Evolutionary conservation across 305 asterid genomes (phyloP), one percentile per base, ranked within the genome.

Genomic region (Fraxinus sp.): DNA sequence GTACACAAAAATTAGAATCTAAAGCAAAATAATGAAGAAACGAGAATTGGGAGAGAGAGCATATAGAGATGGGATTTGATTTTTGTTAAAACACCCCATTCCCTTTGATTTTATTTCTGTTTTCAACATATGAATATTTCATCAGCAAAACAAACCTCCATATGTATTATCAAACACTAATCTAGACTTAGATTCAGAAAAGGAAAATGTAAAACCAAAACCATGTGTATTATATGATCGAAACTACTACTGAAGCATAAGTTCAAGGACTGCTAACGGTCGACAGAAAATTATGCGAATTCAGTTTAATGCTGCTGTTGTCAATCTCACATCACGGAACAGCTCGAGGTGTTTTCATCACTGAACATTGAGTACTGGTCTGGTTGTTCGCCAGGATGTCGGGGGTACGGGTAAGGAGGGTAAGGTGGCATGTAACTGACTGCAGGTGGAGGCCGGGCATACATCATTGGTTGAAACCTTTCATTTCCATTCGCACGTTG

Each of bases 261-360:
- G 80, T 24, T 7, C 81, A 8, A 77, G 71, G 49, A 33, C 70
- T 77, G 33, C 77, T 22, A 36, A 52, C 84, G 26, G 62, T 55
- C 44, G 10, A 22, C 85, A 33, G 52, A 76, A 72, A 79, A 49
- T 64, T 82, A 8, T 0, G 75, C 46, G 13, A 71, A 78, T 52
- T 72, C 36, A 18, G 68, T 46, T 78, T 57, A 16, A 64, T 14
- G 75, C 3, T 10, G 75, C 1, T 28, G 75, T 70, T 18, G 41
- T 3, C 36, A 16, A 70, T 28, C 46, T 93, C 94, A 94, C 99
- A 95, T 95, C 11, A 95, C 82, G 14, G 20, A 41, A 83, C 99
- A 95, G 80, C 99, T 90, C 3, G 89, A 74, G 71, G 98, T 89
- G 88, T 94, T 94, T 57, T 94, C 99, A 3, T 95, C 99, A 32